phyloP scores from a whole-genome alignment of 2,329 filamentous ascomycete genomes.

The Aspergillus ochraceus region DNA sequence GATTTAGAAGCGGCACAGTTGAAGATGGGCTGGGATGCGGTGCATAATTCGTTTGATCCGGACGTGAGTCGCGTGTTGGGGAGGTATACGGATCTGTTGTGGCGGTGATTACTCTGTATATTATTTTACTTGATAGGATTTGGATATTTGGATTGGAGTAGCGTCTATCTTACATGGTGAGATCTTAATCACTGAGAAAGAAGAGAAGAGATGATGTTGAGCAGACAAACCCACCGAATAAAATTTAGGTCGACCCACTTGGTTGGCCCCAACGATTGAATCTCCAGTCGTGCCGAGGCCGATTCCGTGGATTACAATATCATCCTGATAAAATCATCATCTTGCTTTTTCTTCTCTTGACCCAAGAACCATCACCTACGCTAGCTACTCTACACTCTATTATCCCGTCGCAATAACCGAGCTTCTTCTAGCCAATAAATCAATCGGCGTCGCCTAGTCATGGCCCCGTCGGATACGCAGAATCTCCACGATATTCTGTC shows the following conservation, averaged over 20 bases:
- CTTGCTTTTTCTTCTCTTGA: too few relatives aligned
- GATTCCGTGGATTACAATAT: not conserved
- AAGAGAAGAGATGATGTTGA: too few relatives aligned
- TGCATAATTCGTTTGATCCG: slow-evolving; percentile 8
- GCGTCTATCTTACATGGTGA: too few relatives aligned
- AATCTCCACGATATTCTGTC: not conserved
- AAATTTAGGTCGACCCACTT: not conserved
- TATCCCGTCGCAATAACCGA: too few relatives aligned
- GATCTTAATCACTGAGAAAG: too few relatives aligned
- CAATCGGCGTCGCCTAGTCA: not conserved
- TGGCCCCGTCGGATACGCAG: not conserved
- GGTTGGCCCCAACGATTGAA: not conserved
- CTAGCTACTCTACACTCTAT: too few relatives aligned
- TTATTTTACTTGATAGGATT: too few relatives aligned
- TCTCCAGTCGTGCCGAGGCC: not conserved
- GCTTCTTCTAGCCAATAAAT: too few relatives aligned
- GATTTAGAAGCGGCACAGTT: slow-evolving; percentile 7
- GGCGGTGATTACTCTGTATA: not conserved
- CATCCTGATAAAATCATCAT: not conserved
- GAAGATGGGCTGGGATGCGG: slow-evolving; percentile 7
- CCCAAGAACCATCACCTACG: too few relatives aligned
- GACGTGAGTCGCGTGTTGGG: slow-evolving; percentile 5
- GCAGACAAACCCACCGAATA: not conserved
- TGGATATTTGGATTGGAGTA: too few relatives aligned
- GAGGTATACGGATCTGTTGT: slow-evolving; percentile 1